Base-by-base conservation (phyloP, 306 rosid genomes). In the Astragalus glycyphyllos region DNA sequence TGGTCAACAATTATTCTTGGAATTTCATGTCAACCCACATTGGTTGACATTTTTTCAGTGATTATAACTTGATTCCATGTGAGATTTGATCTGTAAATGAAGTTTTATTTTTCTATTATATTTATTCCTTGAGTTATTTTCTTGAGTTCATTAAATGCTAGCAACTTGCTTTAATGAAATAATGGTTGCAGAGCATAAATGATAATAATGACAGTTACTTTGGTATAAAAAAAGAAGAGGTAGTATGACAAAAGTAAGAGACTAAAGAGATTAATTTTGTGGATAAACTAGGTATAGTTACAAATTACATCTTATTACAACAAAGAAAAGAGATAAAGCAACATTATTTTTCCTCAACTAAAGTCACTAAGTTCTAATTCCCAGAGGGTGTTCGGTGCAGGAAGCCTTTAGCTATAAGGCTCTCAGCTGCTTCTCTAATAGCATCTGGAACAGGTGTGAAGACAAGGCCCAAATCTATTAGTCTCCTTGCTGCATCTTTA, bases 371-470 rank as follows among this genome's bases (percentile, higher is more conserved):
- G n/a, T 40, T 34, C 34, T 56, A 65, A n/a, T 75, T 45, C 17
- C 20, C 26, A n/a, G 60, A 49, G 31, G 71, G 49, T 45, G 78
- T 6, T 78, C n/a, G 49, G 44, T 71, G 61, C 57, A 90, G 78
- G 78, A 88, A 85, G 61, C 92, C 92, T 84, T 84, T 85, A 23
- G 82, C 77, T 65, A 79, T 73, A 17, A 90, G 80, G 82, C 96
- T 90, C 78, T 87, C 88, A 2, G 79, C 88, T 5, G 96, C 77
- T 49, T 90, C 97, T 71, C 40, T 37, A 8, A 90, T 83, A 58
- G 94, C 94, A 69, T 87, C 88, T 84, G 88, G 85, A 49, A 93
- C 11, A 7, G 96, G 97, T 0, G 86, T 84, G 68, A 93, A 90
- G 54, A 72, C 83, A 40, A 88, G 58, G 9, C 94, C 98, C 77